Evolutionary conservation across 768 basidiomycete genomes (phyloP).

Genomic region (Mrakia blollopis): DNA sequence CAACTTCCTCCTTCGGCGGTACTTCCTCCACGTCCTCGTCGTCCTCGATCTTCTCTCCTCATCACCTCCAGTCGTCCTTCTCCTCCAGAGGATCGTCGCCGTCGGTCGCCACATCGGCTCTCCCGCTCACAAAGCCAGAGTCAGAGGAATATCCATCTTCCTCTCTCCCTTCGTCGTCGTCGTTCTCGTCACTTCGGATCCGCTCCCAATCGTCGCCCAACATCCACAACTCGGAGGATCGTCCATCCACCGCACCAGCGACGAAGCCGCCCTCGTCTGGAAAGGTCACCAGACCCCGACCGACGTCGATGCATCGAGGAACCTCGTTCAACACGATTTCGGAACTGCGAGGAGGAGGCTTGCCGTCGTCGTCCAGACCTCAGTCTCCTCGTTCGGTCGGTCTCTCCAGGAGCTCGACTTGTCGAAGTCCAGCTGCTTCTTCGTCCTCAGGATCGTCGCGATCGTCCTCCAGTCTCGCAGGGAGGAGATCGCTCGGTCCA

Average conservation of each 20-base stretch:
- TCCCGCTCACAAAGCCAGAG: neutral
- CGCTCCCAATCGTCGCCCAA: conserved; percentile 2
- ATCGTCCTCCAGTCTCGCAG: neutral
- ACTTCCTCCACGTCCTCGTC: neutral
- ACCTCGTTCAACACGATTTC: neutral
- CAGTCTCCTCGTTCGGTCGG: neutral
- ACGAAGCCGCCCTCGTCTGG: neutral
- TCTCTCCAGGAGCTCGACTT: neutral
- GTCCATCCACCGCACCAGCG: neutral
- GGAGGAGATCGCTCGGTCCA: conserved; percentile 7
- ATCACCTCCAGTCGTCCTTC: neutral
- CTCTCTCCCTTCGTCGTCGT: neutral
- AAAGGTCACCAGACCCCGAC: neutral
- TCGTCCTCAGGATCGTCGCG: neutral
- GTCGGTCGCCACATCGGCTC: neutral
- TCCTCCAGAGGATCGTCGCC: neutral
- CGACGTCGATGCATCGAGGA: neutral
- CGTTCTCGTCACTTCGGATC: neutral
- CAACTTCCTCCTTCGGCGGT: neutral
- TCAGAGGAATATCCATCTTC: neutral
- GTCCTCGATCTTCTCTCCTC: conserved; percentile 1
- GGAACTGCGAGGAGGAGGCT: neutral
- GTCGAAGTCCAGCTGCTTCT: neutral
- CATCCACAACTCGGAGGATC: neutral
- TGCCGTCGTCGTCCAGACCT: neutral